Evolutionary conservation across 2,329 filamentous ascomycete species (phyloP).

Genomic region (Trichoderma sp.): DNA sequence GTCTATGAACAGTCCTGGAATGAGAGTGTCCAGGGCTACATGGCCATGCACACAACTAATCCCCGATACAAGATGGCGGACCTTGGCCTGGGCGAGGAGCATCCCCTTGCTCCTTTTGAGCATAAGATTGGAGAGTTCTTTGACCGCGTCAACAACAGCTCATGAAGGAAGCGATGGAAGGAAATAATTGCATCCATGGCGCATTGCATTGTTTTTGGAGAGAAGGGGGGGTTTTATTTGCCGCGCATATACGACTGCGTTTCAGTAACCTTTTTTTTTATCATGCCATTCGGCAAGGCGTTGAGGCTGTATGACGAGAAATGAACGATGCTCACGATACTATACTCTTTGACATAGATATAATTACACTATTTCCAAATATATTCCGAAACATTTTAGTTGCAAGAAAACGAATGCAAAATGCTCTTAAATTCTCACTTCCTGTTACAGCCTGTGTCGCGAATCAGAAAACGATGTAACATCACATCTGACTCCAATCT

Average conservation of each 20-base stretch:
- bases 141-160: background rate
- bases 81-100: background rate
- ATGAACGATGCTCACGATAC: background rate
- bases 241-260: background rate
- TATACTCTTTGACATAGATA: background rate
- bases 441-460: background rate
- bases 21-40: background rate
- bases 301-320: background rate
- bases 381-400: background rate
- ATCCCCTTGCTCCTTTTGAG: constrained; percentile 4
- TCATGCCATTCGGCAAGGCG: background rate
- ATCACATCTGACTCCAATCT: background rate
- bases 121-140: constrained; percentile 10
- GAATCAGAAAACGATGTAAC: background rate
- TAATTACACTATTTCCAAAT: background rate
- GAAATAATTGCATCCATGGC: background rate
- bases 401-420: background rate
- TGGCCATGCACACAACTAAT: constrained; percentile 10
- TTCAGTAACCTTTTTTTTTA: background rate
- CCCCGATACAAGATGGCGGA: background rate
- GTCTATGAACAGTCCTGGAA: background rate
- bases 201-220: background rate
- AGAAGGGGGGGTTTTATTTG: background rate
- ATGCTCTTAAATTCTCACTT: background rate
- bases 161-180: background rate